A percentile compares a stretch with the other conserved stretches of the same genome.
phyloP scores from a whole-genome alignment of 768 basidiomycete species.

The Dictyophora rubrovolvata region DNA sequence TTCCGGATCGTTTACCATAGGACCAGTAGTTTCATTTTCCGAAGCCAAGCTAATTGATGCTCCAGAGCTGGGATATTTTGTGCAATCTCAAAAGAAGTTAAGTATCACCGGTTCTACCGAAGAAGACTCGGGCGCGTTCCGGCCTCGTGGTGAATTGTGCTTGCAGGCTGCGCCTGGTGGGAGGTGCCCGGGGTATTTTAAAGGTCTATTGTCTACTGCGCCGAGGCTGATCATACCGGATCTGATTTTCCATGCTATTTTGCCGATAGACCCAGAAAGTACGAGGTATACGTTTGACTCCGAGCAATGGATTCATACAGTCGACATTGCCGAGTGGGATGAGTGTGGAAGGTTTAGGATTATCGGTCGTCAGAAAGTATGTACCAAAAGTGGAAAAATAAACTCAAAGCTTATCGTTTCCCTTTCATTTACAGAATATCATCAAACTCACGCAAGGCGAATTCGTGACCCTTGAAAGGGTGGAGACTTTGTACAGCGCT shows the following conservation, averaged over 20 bases:
- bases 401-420: conserved; percentile 57
- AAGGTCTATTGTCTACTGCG: not conserved
- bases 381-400: conserved; percentile 69
- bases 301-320: conserved; percentile 89
- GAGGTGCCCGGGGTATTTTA: conserved; percentile 49
- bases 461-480: conserved; percentile 94
- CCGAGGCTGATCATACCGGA: not conserved
- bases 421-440: conserved; percentile 56
- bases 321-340: conserved; percentile 83
- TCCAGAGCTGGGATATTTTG: conserved; percentile 74
- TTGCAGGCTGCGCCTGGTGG: conserved; percentile 59
- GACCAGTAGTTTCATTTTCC: conserved; percentile 61
- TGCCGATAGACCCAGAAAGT: conserved; percentile 62
- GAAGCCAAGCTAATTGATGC: conserved; percentile 90
- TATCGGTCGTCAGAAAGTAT: conserved; percentile 85
- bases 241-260: too few species aligned
- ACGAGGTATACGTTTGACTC: conserved; percentile 71
- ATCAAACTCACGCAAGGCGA: conserved; percentile 98
- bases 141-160: conserved; percentile 87
- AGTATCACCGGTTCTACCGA: too few species aligned
- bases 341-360: conserved; percentile 72
- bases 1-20: conserved; percentile 65
- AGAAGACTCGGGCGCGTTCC: conserved; percentile 68
- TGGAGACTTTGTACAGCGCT: conserved; percentile 71
- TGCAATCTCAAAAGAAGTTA: not conserved